A percentile compares a stretch with the other conserved stretches of the same genome.
Evolutionary conservation across 2,329 filamentous ascomycete genomes (phyloP).

Genomic region (Arthrobotrys iridis): DNA sequence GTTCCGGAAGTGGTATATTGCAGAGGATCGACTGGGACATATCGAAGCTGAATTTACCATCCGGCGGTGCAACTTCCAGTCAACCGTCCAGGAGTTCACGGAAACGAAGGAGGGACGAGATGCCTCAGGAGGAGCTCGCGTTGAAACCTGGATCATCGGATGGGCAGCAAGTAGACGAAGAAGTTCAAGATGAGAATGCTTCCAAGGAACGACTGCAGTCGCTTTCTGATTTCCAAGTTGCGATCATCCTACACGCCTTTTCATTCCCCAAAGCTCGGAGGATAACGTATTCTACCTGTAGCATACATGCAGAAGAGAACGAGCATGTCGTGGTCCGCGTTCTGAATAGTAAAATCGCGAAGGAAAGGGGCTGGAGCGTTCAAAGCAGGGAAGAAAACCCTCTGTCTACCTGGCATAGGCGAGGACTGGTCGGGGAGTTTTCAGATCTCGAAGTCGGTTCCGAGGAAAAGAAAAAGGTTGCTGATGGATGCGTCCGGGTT

Average conservation of each 20-base stretch:
- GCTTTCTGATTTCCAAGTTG: slow-evolving; percentile 82
- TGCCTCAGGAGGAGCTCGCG: slow-evolving; percentile 13
- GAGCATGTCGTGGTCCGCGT: slow-evolving; percentile 82
- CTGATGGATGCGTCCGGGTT: slow-evolving; percentile 41
- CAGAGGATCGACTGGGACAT: slow-evolving; percentile 67
- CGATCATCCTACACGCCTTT: slow-evolving; percentile 84
- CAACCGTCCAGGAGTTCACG: background rate
- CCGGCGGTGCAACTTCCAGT: slow-evolving; percentile 25
- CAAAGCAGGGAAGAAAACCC: slow-evolving; percentile 77
- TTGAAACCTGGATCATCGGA: slow-evolving; percentile 60
- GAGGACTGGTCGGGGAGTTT: slow-evolving; percentile 62
- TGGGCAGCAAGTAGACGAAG: slow-evolving; percentile 59
- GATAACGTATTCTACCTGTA: slow-evolving; percentile 95
- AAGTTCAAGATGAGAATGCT: slow-evolving; percentile 66
- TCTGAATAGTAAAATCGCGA: slow-evolving; percentile 74
- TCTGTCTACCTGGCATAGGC: slow-evolving; percentile 77
- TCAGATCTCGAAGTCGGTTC: slow-evolving; percentile 6
- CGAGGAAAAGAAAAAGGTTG: slow-evolving; percentile 19
- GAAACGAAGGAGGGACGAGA: slow-evolving; percentile 53
- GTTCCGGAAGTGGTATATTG: slow-evolving; percentile 93
- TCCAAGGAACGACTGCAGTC: slow-evolving; percentile 72
- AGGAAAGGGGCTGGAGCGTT: slow-evolving; percentile 78
- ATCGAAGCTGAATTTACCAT: slow-evolving; percentile 20
- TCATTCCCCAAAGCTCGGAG: slow-evolving; percentile 77
- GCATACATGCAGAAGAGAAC: slow-evolving; percentile 86